Percentiles rank a stretch among this genome's conserved stretches.
These are phyloP conservation scores for Cystobasidiopsis lactophilus DNA, from an alignment of 768 basidiomycete species.

Conservation along the genomic window DNA sequence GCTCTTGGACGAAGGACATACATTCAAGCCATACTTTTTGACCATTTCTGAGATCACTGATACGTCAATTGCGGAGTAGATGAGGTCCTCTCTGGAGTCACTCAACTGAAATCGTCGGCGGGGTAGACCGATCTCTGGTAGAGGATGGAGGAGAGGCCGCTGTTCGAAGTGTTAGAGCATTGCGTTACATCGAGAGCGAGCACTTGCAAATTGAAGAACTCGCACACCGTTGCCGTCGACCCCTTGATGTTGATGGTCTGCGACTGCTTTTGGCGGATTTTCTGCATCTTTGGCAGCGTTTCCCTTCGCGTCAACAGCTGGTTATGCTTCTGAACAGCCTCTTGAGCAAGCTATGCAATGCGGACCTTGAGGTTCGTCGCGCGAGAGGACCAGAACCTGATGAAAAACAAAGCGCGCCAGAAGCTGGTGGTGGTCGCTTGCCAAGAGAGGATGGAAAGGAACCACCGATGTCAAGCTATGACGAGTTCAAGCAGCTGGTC, in stretches of 20 bases:
- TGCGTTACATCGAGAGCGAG: not conserved
- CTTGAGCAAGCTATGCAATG: too few relatives aligned
- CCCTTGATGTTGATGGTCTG: slow-evolving; percentile 74
- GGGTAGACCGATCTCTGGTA: slow-evolving; percentile 74
- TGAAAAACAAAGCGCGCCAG: too few relatives aligned
- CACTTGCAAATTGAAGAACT: slow-evolving; percentile 79
- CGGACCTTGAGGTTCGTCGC: too few relatives aligned
- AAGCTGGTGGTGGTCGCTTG: too few relatives aligned
- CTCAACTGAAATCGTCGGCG: slow-evolving; percentile 80
- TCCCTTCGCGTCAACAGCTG: too few relatives aligned
- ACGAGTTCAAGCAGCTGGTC: not conserved
- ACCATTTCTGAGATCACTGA: slow-evolving; percentile 45
- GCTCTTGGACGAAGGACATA: too few relatives aligned
- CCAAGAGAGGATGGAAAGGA: too few relatives aligned
- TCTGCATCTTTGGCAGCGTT: not conserved
- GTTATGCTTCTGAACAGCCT: too few relatives aligned
- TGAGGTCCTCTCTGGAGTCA: not conserved
- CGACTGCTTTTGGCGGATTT: not conserved
- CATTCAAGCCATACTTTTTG: slow-evolving; percentile 96
- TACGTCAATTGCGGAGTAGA: not conserved
- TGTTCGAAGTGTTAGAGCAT: not conserved
- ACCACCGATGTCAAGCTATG: too few relatives aligned
- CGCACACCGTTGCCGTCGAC: slow-evolving; percentile 75
- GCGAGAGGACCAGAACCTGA: too few relatives aligned
- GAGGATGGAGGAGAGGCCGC: not conserved